phyloP scores from a whole-genome alignment of 495 filamentous ascomycete genomes.

The Hypomontagnella submonticulosa region DNA sequence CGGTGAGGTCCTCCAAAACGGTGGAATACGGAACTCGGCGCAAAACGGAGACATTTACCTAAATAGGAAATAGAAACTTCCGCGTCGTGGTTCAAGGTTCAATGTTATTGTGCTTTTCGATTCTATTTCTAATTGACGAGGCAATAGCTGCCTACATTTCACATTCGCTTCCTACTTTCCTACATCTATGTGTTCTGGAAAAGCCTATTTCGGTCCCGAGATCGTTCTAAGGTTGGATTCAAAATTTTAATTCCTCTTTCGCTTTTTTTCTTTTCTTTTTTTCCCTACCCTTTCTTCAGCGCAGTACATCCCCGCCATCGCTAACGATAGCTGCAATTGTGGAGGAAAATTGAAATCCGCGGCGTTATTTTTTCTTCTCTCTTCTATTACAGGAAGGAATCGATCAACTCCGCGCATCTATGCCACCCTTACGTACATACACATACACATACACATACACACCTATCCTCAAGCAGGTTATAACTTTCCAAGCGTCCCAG shows the following conservation, averaged over 20 bases:
- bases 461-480: slow-evolving; percentile 28
- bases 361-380: background rate
- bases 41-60: too few relatives aligned
- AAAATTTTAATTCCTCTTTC: slow-evolving; percentile 7
- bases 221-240: background rate
- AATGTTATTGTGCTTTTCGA: too few relatives aligned
- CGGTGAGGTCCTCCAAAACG: slow-evolving; percentile 2
- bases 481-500: slow-evolving; percentile 16
- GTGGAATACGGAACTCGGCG: slow-evolving; percentile 23
- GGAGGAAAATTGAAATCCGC: background rate
- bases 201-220: slow-evolving; percentile 32
- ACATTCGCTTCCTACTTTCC: background rate
- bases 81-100: too few relatives aligned
- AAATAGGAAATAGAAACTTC: too few relatives aligned
- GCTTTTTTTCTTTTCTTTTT: slow-evolving; percentile 8
- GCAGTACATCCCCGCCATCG: slow-evolving; percentile 7
- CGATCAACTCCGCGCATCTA: background rate
- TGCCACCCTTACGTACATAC: slow-evolving; percentile 4
- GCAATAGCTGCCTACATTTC: background rate
- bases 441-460: slow-evolving; percentile 3
- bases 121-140: too few relatives aligned
- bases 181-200: background rate
- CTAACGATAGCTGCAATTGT: slow-evolving; percentile 7
- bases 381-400: background rate
- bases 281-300: background rate